Conservation (phyloP, 306 rosid species). For the Begonia masoniana region DNA sequence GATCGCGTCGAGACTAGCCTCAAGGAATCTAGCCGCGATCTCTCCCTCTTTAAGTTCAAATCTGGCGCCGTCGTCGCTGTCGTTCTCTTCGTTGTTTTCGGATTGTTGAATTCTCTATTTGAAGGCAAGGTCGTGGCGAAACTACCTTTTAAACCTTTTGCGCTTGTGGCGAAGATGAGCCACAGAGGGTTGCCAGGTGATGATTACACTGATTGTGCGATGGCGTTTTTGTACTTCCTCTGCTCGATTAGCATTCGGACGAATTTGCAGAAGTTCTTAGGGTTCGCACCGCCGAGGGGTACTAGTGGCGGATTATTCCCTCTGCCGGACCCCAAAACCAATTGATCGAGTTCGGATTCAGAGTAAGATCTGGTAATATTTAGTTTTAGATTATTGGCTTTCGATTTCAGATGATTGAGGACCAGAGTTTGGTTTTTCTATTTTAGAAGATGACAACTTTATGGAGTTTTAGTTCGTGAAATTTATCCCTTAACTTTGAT, state of each 20-base stretch:
- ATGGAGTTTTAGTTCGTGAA: no score
- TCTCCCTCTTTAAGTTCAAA: slow-evolving; percentile 91
- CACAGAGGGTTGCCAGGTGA: slow-evolving; percentile 83
- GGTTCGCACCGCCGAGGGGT: slow-evolving; percentile 91
- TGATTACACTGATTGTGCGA: slow-evolving; percentile 88
- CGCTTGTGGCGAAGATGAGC: slow-evolving; percentile 86
- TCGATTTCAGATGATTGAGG: no score
- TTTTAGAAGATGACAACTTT: no score
- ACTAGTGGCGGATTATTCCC: slow-evolving; percentile 80
- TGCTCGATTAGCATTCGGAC: slow-evolving; percentile 92
- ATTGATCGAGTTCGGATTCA: slow-evolving; percentile 23
- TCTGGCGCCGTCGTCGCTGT: slow-evolving; percentile 95
- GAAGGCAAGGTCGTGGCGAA: slow-evolving; percentile 90
- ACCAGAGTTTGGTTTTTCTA: no score
- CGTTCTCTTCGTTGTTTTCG: slow-evolving; percentile 95
- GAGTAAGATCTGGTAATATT: not conserved
- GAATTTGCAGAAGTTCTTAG: slow-evolving; percentile 91
- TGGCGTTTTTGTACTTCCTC: slow-evolving; percentile 90
- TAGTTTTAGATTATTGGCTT: no score
- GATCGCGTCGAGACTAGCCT: slow-evolving; percentile 96
- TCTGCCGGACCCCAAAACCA: slow-evolving; percentile 92
- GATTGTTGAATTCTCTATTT: slow-evolving; percentile 75
- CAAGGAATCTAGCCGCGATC: slow-evolving; percentile 87
- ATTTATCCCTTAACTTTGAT: no score
- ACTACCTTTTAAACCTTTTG: slow-evolving; percentile 76